These are phyloP conservation scores for Neckera pumila DNA, from an alignment of 225 moss, liverwort and hornwort genomes.

Conservation along the genomic window DNA sequence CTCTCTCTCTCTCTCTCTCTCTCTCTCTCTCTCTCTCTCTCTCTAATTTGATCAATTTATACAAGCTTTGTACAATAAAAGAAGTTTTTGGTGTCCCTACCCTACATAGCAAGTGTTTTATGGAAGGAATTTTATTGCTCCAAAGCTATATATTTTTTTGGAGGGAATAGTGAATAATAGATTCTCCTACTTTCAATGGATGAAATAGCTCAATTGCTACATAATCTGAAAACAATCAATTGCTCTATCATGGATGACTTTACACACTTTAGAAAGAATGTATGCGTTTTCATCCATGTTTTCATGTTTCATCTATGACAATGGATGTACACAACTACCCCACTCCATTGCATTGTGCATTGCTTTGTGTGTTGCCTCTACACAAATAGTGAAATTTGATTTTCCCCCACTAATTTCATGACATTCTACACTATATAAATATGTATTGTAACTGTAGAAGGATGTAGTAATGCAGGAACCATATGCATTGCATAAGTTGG, in stretches of 20 bases:
- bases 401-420: too few species aligned
- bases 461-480: too few species aligned
- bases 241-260: fast-evolving
- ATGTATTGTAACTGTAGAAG: too few species aligned
- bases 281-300: background rate
- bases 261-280: background rate
- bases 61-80: background rate
- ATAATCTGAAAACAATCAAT: background rate
- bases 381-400: too few species aligned
- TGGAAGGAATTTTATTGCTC: fast-evolving
- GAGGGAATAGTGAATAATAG: fast-evolving
- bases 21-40: too few species aligned
- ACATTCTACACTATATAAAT: too few species aligned
- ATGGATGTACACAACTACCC: background rate
- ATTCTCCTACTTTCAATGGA: background rate
- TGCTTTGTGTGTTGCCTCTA: background rate
- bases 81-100: fast-evolving
- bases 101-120: fast-evolving
- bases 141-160: background rate
- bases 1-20: too few species aligned
- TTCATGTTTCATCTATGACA: background rate
- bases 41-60: background rate
- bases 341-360: background rate
- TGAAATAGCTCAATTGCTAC: fast-evolving
- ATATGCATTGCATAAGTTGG: too few species aligned